Evolutionary conservation across 257 asterid genomes (phyloP), one percentile per base, ranked within the genome.

Genomic region (Ilex asprella): DNA sequence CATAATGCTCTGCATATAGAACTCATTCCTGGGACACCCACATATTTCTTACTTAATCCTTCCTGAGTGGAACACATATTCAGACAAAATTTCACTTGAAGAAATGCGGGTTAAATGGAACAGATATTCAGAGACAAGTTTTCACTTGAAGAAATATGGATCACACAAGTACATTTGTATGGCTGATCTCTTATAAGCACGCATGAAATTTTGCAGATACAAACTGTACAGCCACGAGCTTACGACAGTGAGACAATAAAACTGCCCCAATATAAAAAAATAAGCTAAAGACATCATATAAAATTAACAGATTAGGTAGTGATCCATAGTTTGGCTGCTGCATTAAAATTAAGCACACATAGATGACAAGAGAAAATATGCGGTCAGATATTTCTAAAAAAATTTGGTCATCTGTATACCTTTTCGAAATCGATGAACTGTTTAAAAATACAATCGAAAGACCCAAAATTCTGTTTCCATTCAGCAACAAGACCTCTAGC

Each of bases 11-110:
- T 81, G 82, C 96, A 87, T 67, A 87, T 74, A 41, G 94, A 84
- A 79, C 86, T 91, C 98, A 91, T 91, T 70, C 96, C 96, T 30
- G 98, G 95, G 49, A 87, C 68, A 53, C 96, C 98, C 41, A 88
- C 91, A 75, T 82, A 88, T 75, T 79, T 91, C 81, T 76, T 76
- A 66, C 56, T 71, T 76, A 66, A 63, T 72, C 68, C 89, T 67
- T 85, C 94, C 98, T 91, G 78, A 53, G 77, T 60, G 54, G 29
- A 68, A 74, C 29, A 27, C 62, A 63, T 70, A 51, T 61, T 63
- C 68, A 74, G 68, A 65, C 63, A 46, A 63, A 39, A 9, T 59
- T 7, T 62, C 55, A 51, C 67, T 72, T 62, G 66, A 65, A 41
- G 0, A 21, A 21, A 21, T 21, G 27, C 27, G 27, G 27, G 27